phyloP scores from a whole-genome alignment of 1,284 basidiomycete genomes.

The Peniophora sp. region DNA sequence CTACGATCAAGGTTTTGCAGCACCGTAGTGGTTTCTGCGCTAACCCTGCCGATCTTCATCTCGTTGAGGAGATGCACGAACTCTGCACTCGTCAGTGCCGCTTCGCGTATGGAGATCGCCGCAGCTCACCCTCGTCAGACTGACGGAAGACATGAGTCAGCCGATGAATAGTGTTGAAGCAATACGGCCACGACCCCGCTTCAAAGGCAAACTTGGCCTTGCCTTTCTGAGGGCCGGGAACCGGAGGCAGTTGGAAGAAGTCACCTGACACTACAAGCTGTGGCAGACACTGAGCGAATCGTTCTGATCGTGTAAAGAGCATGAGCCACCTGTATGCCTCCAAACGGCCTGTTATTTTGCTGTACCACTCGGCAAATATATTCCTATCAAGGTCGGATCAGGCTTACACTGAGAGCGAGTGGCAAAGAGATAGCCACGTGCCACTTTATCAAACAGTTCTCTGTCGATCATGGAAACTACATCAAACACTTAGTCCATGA shows the following conservation, averaged over 20 bases:
- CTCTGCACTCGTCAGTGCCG: slow-evolving; percentile 18
- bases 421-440: slow-evolving; percentile 15
- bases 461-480: slow-evolving; percentile 56
- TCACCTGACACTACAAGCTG: slow-evolving; percentile 71
- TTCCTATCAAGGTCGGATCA: slow-evolving; percentile 20
- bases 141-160: slow-evolving; percentile 39
- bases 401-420: no score
- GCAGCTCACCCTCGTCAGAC: slow-evolving; percentile 41
- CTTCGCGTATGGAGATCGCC: neutral
- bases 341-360: slow-evolving; percentile 47
- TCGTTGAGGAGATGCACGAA: slow-evolving; percentile 71
- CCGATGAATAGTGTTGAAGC: slow-evolving; percentile 28
- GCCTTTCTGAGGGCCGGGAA: slow-evolving; percentile 35
- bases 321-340: slow-evolving; percentile 64
- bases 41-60: slow-evolving; percentile 56
- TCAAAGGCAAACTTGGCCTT: slow-evolving; percentile 55
- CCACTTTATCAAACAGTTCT: slow-evolving; percentile 61
- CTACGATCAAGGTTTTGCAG: slow-evolving; percentile 55
- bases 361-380: slow-evolving; percentile 44
- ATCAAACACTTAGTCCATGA: neutral
- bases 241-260: slow-evolving; percentile 77
- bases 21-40: slow-evolving; percentile 34
- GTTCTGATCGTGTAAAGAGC: neutral
- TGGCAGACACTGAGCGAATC: neutral
- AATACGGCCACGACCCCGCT: slow-evolving; percentile 49